Evolutionary conservation across 129 eudicot species (phyloP).

Genomic region (Mikania micrantha): DNA sequence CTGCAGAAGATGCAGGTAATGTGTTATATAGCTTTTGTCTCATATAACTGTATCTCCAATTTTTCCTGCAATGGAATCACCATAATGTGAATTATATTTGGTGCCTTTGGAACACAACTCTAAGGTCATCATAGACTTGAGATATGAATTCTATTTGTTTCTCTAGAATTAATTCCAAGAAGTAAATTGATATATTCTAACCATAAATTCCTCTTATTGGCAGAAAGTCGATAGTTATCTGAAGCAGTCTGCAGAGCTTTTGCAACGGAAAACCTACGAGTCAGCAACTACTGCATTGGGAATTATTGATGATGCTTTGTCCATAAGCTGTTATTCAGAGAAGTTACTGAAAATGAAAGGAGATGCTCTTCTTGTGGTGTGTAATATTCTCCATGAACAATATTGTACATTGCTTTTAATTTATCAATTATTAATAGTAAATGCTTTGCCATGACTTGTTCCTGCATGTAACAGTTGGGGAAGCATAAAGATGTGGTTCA

Average conservation of each 20-base stretch:
- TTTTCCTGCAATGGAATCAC: neutral
- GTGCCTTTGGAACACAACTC: neutral
- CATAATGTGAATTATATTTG: neutral
- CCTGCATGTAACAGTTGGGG: slow-evolving; percentile 43
- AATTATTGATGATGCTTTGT: slow-evolving; percentile 56
- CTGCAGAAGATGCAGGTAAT: slow-evolving; percentile 72
- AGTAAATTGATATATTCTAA: slow-evolving; percentile 13
- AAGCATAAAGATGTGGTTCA: slow-evolving; percentile 74
- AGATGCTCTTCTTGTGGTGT: slow-evolving; percentile 71
- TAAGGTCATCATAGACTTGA: slow-evolving; percentile 1
- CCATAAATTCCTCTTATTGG: slow-evolving; percentile 16
- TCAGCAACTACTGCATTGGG: slow-evolving; percentile 54
- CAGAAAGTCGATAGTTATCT: slow-evolving; percentile 59
- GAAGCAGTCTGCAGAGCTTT: slow-evolving; percentile 51
- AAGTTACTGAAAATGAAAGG: slow-evolving; percentile 72
- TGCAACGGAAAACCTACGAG: slow-evolving; percentile 57
- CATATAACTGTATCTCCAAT: neutral
- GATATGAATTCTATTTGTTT: neutral
- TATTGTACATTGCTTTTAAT: slow-evolving; percentile 3
- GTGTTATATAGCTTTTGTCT: neutral
- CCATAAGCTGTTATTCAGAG: slow-evolving; percentile 74
- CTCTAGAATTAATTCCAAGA: neutral
- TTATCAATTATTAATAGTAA: neutral
- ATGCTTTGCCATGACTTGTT: slow-evolving; percentile 10
- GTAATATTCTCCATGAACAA: slow-evolving; percentile 20